phyloP scores from a whole-genome alignment of 2,329 filamentous ascomycete species.

The Fusarium buxicola region DNA sequence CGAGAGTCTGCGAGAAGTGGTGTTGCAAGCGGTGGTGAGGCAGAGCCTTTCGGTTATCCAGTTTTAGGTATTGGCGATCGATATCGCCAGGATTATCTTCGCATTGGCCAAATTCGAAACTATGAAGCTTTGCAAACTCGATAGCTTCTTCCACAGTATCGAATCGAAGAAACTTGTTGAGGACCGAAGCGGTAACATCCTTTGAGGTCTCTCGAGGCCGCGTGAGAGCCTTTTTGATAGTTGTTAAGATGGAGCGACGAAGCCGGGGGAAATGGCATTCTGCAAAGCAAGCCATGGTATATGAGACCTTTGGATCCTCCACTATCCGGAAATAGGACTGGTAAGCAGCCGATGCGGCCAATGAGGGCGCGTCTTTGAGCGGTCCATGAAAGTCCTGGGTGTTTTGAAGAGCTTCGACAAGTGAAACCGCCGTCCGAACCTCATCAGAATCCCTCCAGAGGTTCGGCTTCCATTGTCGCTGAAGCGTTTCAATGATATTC shows the following conservation, averaged over 20 bases:
- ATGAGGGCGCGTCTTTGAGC: conserved; percentile 60
- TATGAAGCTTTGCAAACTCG: conserved; percentile 70
- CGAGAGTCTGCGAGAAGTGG: conserved; percentile 65
- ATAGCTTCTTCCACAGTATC: conserved; percentile 75
- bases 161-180: conserved; percentile 72
- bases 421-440: conserved; percentile 70
- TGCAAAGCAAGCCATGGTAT: conserved; percentile 77
- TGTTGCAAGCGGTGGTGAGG: conserved; percentile 65
- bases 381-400: conserved; percentile 68
- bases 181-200: conserved; percentile 67
- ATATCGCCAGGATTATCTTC: conserved; percentile 51
- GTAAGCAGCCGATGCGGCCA: conserved; percentile 63
- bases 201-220: conserved; percentile 68
- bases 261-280: conserved; percentile 74
- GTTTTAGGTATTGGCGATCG: conserved; percentile 55
- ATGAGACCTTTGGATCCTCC: conserved; percentile 67
- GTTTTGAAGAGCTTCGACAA: conserved; percentile 71
- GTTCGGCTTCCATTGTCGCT: conserved; percentile 67
- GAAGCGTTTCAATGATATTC: conserved; percentile 63
- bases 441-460: conserved; percentile 67
- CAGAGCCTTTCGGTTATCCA: conserved; percentile 58
- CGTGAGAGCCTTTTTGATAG: conserved; percentile 66
- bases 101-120: conserved; percentile 61
- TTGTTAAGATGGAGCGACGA: conserved; percentile 67
- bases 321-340: conserved; percentile 71